phyloP scores from a whole-genome alignment of 192 early-diverging fungal genomes.

The Umbelopsis vinacea region DNA sequence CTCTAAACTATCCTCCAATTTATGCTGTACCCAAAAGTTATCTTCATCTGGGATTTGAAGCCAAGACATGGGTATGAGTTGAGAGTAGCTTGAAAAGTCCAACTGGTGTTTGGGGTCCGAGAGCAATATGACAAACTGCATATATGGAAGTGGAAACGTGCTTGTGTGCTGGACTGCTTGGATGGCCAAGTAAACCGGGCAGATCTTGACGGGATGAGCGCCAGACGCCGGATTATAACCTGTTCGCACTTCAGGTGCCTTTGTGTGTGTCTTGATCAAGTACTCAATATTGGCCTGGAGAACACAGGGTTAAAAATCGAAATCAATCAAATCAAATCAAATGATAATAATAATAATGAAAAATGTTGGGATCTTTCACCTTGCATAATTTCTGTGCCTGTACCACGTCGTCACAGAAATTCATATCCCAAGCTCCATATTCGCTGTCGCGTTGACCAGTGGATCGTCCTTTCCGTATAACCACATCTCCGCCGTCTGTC shows the following conservation, averaged over 20 bases:
- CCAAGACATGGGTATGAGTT: slow-evolving; percentile 57
- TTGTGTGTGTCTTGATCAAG: slow-evolving; percentile 54
- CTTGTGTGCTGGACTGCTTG: slow-evolving; percentile 47
- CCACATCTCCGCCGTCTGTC: slow-evolving; percentile 61
- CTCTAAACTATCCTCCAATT: slow-evolving; percentile 54
- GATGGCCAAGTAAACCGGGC: slow-evolving; percentile 66
- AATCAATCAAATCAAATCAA: no score
- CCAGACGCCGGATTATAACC: slow-evolving; percentile 25
- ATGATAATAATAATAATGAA: no score
- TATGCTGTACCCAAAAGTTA: slow-evolving; percentile 67
- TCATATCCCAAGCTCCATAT: slow-evolving; percentile 47
- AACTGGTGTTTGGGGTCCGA: slow-evolving; percentile 59
- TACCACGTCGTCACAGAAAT: slow-evolving; percentile 59
- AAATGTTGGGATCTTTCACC: no score
- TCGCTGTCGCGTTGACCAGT: slow-evolving; percentile 29
- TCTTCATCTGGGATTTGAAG: slow-evolving; percentile 61
- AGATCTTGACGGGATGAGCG: slow-evolving; percentile 46
- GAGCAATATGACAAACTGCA: slow-evolving; percentile 45
- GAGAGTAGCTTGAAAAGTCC: slow-evolving; percentile 54
- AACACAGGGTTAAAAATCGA: no score
- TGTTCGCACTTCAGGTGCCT: slow-evolving; percentile 30
- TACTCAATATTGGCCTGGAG: slow-evolving; percentile 61
- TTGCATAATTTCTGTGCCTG: slow-evolving; percentile 60
- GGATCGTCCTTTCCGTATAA: slow-evolving; percentile 53
- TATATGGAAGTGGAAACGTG: slow-evolving; percentile 32